Percentiles rank a stretch among this genome's conserved stretches.
phyloP scores from a whole-genome alignment of 2,329 filamentous ascomycete genomes.

The Calonectria montana region DNA sequence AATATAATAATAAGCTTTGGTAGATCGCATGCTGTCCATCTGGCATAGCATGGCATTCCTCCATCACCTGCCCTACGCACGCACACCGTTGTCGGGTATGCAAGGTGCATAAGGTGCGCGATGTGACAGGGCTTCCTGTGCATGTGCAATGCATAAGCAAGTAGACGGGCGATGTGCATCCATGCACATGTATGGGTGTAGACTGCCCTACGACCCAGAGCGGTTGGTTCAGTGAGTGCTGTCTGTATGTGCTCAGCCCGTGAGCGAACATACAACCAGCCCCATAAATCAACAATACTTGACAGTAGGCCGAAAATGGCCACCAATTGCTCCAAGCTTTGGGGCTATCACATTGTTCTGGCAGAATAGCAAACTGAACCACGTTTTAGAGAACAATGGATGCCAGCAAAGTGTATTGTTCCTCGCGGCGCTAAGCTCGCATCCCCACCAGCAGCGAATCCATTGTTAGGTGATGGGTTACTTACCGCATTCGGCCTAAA shows the following conservation, averaged over 20 bases:
- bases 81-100: slow-evolving; percentile 42
- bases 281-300: not conserved
- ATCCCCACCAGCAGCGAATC: slow-evolving; percentile 1
- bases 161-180: slow-evolving; percentile 22
- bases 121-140: slow-evolving; percentile 32
- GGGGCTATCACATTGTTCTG: not conserved
- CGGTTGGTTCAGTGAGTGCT: not conserved
- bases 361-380: not conserved
- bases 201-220: slow-evolving; percentile 6
- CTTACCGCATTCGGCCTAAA: slow-evolving; percentile 10
- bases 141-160: slow-evolving; percentile 25
- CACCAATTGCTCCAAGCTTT: not conserved
- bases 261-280: not conserved
- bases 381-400: slow-evolving; percentile 4
- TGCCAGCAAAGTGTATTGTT: not conserved
- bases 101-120: slow-evolving; percentile 41
- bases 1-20: slow-evolving; percentile 31
- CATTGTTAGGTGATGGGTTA: slow-evolving; percentile 7
- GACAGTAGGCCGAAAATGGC: not conserved
- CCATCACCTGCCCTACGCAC: slow-evolving; percentile 32
- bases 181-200: not conserved
- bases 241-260: not conserved
- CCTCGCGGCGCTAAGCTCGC: slow-evolving; percentile 8
- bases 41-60: slow-evolving; percentile 34
- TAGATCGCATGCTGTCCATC: slow-evolving; percentile 42